Evolutionary conservation across 805 yeast species (phyloP), one percentile per base, ranked within the genome.

Genomic region (Starmerella sp.): DNA sequence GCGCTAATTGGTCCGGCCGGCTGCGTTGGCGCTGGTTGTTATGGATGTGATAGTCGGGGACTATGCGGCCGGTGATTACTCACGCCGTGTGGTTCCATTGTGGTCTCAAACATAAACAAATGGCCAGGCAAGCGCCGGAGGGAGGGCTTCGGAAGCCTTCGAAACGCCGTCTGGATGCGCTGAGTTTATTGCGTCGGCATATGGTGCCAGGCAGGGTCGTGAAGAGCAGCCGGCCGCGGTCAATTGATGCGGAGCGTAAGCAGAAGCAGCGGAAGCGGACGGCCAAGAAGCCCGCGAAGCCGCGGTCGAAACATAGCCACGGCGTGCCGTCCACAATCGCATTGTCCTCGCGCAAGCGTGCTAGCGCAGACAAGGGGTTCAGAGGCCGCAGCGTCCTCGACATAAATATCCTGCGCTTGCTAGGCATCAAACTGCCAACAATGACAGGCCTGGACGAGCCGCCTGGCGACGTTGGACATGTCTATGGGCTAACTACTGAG

Each of bases 321-420:
- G 22, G 22, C 22, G 43, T 17, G 29, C 13, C 43, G 29, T 15
- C 30, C 6, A 6, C 10, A 7, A 4, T 39, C 11, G 17, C 43
- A 39, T n/a, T 22, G 43, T 5, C 32, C 1, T 42, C 32, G 15
- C 30, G 45, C 14, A 42, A 44, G 48, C 49, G 49, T 6, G 49
- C 39, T 4, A 32, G 49, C 31, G 43, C 42, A 13, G 51, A 32
- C 3, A 46, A 46, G 39, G 49, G 49, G n/a, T 32, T 46, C 6
- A 30, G 48, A 5, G 53, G 41, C 37, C 43, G 56, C 14, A 52
- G 30, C 32, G 50, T 52, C 31, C 51, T 55, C 3, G 52, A 52
- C 28, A 55, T 55, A 34, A 47, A 48, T 43, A 29, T 55, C 7
- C 30, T 55, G 36, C 36, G 58, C 13, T 44, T 55, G 36, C 37